Evolutionary conservation across 768 basidiomycete species (phyloP), one percentile per base, ranked within the genome.

Genomic region (Collybiopsis confluens): DNA sequence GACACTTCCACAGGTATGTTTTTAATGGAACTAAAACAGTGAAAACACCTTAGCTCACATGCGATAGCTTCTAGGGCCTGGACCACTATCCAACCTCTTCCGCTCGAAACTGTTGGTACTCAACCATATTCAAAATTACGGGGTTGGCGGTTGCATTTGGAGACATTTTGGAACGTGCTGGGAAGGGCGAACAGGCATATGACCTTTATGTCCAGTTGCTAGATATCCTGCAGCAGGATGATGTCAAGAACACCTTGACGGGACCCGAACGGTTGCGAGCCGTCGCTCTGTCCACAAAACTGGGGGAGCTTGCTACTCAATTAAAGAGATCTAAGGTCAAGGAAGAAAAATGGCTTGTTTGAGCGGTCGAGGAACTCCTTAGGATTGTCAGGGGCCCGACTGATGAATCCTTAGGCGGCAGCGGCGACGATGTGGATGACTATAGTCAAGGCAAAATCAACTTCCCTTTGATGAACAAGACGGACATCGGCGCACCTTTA

Each of bases 71-170:
- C 38, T 56, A 85, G 83, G 20, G 85, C 86, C 33, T 83, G 78
- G 70, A 69, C 81, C 26, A 79, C 73, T 1, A 76, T 83, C 1
- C 70, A 76, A 54, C 58, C 64, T 0, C 72, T 85, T 4, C 76
- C 73, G 4, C 53, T 70, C 20, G 66, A 71, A 5, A 54, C 58
- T 16, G 71, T 77, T 55, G 66, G 65, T 10, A 54, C 73, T 2
- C 70, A 79, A 18, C 82, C 86, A 0, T 76, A 83, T 52, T 88
- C 53, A 90, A 88, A 64, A 69, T 80, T 0, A 81, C 85, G 0
- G 88, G 88, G 2, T 79, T 90, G 11, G 86, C 80, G 1, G 76
- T 85, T 24, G 69, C 76, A 2, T 71, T 88, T 43, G 83, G 79
- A 2, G 81, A 80, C 46, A 75, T 85, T 2, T 66, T 81, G 15